Evolutionary conservation across 192 early-diverging fungal species (phyloP).

Genomic region (Pecoramyces ruminantium): DNA sequence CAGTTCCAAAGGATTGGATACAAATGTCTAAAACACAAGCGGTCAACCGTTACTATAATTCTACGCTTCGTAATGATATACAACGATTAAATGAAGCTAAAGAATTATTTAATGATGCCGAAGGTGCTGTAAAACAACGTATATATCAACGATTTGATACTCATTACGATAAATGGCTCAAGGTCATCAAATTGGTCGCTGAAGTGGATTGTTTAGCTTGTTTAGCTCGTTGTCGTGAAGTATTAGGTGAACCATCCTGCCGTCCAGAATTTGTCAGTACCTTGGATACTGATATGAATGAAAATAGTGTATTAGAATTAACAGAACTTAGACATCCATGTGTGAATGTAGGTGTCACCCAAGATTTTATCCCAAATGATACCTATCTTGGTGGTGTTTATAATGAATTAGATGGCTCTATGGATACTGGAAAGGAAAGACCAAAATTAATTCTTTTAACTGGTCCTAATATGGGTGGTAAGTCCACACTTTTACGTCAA

Average conservation of each 20-base stretch:
- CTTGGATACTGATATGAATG: background rate
- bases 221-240: conserved; percentile 42
- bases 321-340: conserved; percentile 89
- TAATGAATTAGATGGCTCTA: conserved; percentile 6
- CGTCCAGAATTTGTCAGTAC: conserved; percentile 65
- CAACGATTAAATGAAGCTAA: conserved; percentile 57
- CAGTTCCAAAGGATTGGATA: conserved; percentile 58
- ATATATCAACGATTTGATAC: conserved; percentile 77
- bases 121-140: conserved; percentile 50
- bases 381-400: conserved; percentile 41
- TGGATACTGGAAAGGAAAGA: conserved; percentile 14
- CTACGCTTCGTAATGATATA: conserved; percentile 40
- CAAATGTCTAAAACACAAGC: conserved; percentile 60
- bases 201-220: conserved; percentile 77
- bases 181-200: conserved; percentile 38
- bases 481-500: conserved; percentile 89
- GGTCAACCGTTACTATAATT: conserved; percentile 72
- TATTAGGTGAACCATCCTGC: conserved; percentile 65
- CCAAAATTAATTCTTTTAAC: conserved; percentile 76
- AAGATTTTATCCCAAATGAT: conserved; percentile 93
- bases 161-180: conserved; percentile 41
- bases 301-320: conserved; percentile 51
- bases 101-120: conserved; percentile 59
- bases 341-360: conserved; percentile 27
- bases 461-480: conserved; percentile 99